Conservation (phyloP, 495 filamentous ascomycete genomes). For the Penicillium paradoxum region DNA sequence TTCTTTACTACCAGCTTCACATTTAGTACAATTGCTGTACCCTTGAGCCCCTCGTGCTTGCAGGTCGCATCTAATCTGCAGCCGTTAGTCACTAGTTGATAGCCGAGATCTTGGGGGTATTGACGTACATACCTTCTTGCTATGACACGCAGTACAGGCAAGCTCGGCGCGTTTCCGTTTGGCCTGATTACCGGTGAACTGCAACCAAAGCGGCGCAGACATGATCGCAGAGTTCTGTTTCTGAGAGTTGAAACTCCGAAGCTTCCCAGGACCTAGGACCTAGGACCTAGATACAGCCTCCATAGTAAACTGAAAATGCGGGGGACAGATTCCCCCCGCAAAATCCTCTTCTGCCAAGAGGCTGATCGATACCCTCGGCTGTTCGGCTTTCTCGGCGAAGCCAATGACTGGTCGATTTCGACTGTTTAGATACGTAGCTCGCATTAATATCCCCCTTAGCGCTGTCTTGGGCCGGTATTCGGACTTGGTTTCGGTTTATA, state of each 20-base stretch:
- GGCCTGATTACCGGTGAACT: conserved; percentile 20
- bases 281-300: background rate
- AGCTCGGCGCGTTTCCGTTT: conserved; percentile 32
- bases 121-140: conserved; percentile 25
- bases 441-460: background rate
- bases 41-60: conserved; percentile 24
- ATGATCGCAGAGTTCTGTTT: background rate
- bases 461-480: background rate
- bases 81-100: background rate
- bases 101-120: background rate
- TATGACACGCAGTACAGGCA: conserved; percentile 31
- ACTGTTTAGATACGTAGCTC: background rate
- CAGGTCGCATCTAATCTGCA: conserved; percentile 31
- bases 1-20: conserved; percentile 20
- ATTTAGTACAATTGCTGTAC: conserved; percentile 25
- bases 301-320: background rate
- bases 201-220: conserved; percentile 9
- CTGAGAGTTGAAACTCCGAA: background rate
- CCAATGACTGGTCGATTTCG: no score
- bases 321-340: background rate
- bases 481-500: background rate
- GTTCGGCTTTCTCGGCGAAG: background rate
- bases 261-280: background rate
- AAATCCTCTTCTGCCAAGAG: background rate
- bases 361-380: background rate